Evolutionary conservation across 768 basidiomycete genomes (phyloP).

Genomic region (Pleurotus eryngii): DNA sequence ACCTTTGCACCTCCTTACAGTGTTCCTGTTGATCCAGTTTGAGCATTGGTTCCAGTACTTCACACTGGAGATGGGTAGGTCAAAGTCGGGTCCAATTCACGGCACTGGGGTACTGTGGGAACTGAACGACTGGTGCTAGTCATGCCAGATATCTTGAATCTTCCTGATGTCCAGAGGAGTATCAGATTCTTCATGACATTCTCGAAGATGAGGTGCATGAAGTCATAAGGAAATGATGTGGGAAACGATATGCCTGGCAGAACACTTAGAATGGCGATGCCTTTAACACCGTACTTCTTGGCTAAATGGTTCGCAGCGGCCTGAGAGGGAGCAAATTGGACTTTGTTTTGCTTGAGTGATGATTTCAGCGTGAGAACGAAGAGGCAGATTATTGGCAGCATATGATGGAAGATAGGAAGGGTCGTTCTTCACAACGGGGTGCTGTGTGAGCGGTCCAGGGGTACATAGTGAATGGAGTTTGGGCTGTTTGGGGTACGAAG

Average conservation of each 20-base stretch:
- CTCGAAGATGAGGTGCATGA: slow-evolving; percentile 48
- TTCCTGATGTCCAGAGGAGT: slow-evolving; percentile 37
- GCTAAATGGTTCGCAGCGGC: slow-evolving; percentile 17
- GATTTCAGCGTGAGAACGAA: slow-evolving; percentile 29
- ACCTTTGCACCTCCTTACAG: too few species aligned
- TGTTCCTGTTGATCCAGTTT: too few species aligned
- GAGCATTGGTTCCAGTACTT: too few species aligned
- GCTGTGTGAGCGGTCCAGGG: slow-evolving; percentile 14
- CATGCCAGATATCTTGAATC: too few species aligned
- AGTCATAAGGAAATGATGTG: slow-evolving; percentile 40
- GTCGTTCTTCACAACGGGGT: not conserved
- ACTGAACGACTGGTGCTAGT: too few species aligned
- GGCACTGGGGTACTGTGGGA: too few species aligned
- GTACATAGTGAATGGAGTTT: slow-evolving; percentile 24
- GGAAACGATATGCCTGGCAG: slow-evolving; percentile 35
- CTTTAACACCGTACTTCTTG: slow-evolving; percentile 31
- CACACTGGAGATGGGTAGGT: too few species aligned
- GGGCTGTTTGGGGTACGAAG: slow-evolving; percentile 14
- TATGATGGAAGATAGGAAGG: slow-evolving; percentile 10
- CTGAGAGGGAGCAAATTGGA: slow-evolving; percentile 21
- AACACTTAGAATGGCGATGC: slow-evolving; percentile 24
- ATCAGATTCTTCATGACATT: slow-evolving; percentile 41
- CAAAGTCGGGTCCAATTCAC: too few species aligned
- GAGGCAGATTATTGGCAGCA: slow-evolving; percentile 30
- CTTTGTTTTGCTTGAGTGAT: slow-evolving; percentile 16